phyloP scores from a whole-genome alignment of 2,329 filamentous ascomycete genomes.

The Fusarium verticillioides region DNA sequence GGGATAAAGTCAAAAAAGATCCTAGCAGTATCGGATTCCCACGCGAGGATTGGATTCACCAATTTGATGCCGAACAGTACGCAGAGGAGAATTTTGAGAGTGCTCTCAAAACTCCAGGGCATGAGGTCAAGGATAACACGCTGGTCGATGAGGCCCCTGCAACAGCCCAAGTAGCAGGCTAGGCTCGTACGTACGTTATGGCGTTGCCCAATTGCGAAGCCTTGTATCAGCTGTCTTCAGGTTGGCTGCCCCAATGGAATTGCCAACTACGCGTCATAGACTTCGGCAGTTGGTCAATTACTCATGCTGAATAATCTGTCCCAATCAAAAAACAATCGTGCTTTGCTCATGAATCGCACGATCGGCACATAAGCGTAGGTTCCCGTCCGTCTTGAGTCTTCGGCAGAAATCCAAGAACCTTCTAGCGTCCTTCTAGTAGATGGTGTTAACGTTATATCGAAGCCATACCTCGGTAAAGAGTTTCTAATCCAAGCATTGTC shows the following conservation, averaged over 20 bases:
- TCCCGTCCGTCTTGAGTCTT: neutral
- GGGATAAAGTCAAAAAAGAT: conserved; percentile 28
- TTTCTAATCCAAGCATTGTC: neutral
- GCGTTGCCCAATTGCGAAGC: neutral
- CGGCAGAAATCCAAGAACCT: neutral
- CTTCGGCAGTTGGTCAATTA: neutral
- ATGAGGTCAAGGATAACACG: neutral
- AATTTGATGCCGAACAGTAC: conserved; percentile 34
- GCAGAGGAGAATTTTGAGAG: conserved; percentile 34
- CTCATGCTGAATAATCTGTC: conserved; percentile 11
- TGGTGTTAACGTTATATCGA: neutral
- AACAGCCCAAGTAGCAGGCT: neutral
- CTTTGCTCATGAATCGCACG: neutral
- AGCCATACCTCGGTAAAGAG: neutral
- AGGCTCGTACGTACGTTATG: neutral
- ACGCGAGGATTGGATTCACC: conserved; percentile 38
- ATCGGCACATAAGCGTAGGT: neutral
- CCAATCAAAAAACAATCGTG: too few species aligned
- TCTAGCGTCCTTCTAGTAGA: neutral
- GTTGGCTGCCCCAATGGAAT: neutral
- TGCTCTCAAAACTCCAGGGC: neutral
- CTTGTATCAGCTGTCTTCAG: neutral
- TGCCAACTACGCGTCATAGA: conserved; percentile 5
- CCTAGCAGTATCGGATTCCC: conserved; percentile 30
- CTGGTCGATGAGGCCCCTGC: neutral